Evolutionary conservation across 495 filamentous ascomycete genomes (phyloP).

Genomic region (Tricharina praecox): DNA sequence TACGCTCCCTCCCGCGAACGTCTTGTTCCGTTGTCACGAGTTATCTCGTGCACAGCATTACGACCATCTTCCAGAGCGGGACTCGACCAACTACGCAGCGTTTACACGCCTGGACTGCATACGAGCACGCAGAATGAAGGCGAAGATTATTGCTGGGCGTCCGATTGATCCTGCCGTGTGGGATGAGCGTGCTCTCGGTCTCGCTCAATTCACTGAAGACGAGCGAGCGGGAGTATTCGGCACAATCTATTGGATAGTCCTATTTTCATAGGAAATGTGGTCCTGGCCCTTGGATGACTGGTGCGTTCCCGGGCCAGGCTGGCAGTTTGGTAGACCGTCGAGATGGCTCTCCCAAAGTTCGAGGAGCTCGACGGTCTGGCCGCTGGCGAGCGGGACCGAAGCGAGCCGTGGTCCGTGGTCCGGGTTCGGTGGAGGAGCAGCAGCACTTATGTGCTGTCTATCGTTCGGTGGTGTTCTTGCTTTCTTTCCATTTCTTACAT

Average conservation of each 20-base stretch:
- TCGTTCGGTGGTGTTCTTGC: no score
- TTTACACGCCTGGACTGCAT: conserved; percentile 67
- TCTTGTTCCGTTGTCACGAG: conserved; percentile 63
- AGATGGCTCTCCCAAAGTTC: no score
- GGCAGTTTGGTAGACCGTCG: no score
- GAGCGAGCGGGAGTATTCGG: conserved; percentile 73
- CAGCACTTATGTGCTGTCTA: no score
- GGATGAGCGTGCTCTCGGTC: conserved; percentile 22
- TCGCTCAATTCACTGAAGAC: conserved; percentile 44
- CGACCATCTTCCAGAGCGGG: conserved; percentile 48
- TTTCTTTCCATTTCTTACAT: no score
- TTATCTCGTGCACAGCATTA: conserved; percentile 75
- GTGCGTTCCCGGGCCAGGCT: no score
- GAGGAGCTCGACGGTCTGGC: no score
- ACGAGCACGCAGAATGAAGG: conserved; percentile 41
- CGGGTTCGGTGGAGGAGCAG: no score
- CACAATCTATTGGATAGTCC: conserved; percentile 68
- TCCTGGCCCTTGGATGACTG: conserved; percentile 77
- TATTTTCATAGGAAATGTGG: conserved; percentile 71
- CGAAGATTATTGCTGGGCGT: conserved; percentile 71
- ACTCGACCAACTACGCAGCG: conserved; percentile 18
- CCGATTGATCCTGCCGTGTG: conserved; percentile 33
- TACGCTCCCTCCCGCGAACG: conserved; percentile 56
- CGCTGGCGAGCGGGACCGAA: no score
- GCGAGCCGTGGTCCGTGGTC: no score